Percentiles rank a stretch among this genome's conserved stretches.
Conservation (phyloP, 129 eudicot species). For the Chrysanthemum lavandulifolium region DNA sequence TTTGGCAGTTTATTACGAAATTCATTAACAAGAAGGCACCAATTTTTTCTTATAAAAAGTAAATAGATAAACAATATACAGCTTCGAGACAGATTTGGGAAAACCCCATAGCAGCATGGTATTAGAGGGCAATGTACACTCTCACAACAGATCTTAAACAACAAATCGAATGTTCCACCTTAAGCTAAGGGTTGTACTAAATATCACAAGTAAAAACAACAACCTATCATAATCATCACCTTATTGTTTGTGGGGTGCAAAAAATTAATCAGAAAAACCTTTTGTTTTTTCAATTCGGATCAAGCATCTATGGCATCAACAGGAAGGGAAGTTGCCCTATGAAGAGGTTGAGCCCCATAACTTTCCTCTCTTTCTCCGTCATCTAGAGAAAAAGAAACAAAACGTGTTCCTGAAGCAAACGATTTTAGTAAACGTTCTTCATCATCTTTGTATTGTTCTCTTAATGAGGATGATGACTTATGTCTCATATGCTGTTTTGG, state of each 20-base stretch:
- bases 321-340: conserved; percentile 75
- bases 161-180: conserved; percentile 16
- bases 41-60: not conserved
- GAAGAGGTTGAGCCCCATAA: conserved; percentile 49
- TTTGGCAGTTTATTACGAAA: no score
- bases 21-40: no score
- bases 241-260: conserved; percentile 3
- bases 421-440: no score
- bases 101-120: conserved; percentile 25
- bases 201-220: conserved; percentile 13
- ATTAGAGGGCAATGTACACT: conserved; percentile 38
- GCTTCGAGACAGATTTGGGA: conserved; percentile 1
- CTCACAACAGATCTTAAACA: conserved; percentile 28
- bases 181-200: conserved; percentile 33
- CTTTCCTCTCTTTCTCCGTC: no score
- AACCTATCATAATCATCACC: conserved; percentile 15
- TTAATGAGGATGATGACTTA: no score
- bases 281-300: not conserved
- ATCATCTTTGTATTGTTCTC: no score
- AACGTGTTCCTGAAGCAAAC: no score
- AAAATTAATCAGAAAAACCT: conserved; percentile 10
- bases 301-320: conserved; percentile 68
- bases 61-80: conserved; percentile 20
- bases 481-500: not conserved
- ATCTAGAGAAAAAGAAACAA: no score